Conservation (phyloP, 495 filamentous ascomycete genomes). For the Lasiosphaeriaceae sp. region DNA sequence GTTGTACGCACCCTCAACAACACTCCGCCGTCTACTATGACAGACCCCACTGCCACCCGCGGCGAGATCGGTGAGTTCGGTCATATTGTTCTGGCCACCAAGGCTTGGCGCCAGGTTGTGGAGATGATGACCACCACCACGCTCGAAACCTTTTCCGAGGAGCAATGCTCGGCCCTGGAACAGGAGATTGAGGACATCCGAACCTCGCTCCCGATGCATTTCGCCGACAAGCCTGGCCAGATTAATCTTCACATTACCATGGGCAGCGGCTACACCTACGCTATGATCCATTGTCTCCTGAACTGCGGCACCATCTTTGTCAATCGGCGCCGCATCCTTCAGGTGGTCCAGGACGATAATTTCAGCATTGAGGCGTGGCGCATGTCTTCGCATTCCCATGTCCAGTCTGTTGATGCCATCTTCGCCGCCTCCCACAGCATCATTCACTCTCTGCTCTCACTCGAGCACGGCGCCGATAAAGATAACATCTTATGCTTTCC, state of each 20-base stretch:
- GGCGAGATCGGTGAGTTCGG: constrained; percentile 48
- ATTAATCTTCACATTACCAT: constrained; percentile 51
- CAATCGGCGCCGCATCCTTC: constrained; percentile 48
- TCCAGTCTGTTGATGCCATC: constrained; percentile 41
- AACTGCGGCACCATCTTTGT: constrained; percentile 50
- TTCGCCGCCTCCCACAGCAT: constrained; percentile 49
- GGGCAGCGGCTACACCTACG: constrained; percentile 49
- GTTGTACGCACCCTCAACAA: constrained; percentile 42
- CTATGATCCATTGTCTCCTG: constrained; percentile 48
- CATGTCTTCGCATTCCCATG: constrained; percentile 32
- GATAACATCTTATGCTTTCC: constrained; percentile 47
- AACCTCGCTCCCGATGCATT: constrained; percentile 42
- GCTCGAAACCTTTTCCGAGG: constrained; percentile 41
- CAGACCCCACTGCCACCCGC: constrained; percentile 28
- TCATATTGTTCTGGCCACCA: constrained; percentile 48
- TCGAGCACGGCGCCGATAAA: constrained; percentile 46
- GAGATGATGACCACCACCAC: constrained; percentile 49
- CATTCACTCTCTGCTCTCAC: constrained; percentile 39
- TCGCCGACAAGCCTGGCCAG: constrained; percentile 47
- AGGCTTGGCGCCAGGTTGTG: constrained; percentile 49
- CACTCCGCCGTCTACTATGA: constrained; percentile 30
- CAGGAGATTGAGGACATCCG: constrained; percentile 43
- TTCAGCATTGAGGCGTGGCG: constrained; percentile 46
- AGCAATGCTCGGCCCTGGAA: constrained; percentile 39
- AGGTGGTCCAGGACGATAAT: constrained; percentile 41